Evolutionary conservation across 306 rosid genomes (phyloP).

Genomic region (Leucaena leucocephala): DNA sequence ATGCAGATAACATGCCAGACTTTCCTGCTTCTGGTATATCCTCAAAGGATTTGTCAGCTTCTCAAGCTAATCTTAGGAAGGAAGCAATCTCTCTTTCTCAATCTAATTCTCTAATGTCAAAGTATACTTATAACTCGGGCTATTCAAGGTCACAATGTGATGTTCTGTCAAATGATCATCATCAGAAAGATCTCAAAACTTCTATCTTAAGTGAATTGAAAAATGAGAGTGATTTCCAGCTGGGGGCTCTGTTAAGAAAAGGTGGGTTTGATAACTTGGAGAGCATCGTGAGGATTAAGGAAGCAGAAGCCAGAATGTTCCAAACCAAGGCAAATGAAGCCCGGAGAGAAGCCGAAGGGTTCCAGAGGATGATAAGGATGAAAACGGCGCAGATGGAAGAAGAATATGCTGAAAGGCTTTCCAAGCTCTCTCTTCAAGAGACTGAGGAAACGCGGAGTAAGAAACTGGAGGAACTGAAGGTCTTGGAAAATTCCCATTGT

Average conservation of each 20-base stretch:
- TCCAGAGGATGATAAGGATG: slow-evolving; percentile 59
- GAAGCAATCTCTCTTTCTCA: slow-evolving; percentile 61
- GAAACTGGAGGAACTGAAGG: slow-evolving; percentile 85
- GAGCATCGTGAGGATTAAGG: slow-evolving; percentile 86
- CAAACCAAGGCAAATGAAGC: slow-evolving; percentile 96
- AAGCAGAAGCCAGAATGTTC: slow-evolving; percentile 94
- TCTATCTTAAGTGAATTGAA: slow-evolving; percentile 60
- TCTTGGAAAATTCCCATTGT: slow-evolving; percentile 68
- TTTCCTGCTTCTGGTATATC: slow-evolving; percentile 56
- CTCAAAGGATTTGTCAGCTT: slow-evolving; percentile 53
- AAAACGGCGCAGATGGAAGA: slow-evolving; percentile 73
- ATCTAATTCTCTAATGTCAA: slow-evolving; percentile 51
- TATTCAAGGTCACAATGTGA: slow-evolving; percentile 61
- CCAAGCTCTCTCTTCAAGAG: slow-evolving; percentile 72
- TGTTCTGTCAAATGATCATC: slow-evolving; percentile 56
- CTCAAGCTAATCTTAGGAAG: slow-evolving; percentile 61
- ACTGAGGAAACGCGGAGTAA: slow-evolving; percentile 72
- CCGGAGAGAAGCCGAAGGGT: slow-evolving; percentile 83
- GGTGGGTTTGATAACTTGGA: slow-evolving; percentile 83
- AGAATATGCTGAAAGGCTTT: slow-evolving; percentile 70
- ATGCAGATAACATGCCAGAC: slow-evolving; percentile 61
- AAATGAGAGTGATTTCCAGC: slow-evolving; percentile 61
- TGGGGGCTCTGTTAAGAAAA: slow-evolving; percentile 61
- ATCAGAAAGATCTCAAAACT: slow-evolving; percentile 63
- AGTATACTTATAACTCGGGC: slow-evolving; percentile 58